phyloP scores from a whole-genome alignment of 2,329 filamentous ascomycete species.

The Tolypocladium guangdongense region DNA sequence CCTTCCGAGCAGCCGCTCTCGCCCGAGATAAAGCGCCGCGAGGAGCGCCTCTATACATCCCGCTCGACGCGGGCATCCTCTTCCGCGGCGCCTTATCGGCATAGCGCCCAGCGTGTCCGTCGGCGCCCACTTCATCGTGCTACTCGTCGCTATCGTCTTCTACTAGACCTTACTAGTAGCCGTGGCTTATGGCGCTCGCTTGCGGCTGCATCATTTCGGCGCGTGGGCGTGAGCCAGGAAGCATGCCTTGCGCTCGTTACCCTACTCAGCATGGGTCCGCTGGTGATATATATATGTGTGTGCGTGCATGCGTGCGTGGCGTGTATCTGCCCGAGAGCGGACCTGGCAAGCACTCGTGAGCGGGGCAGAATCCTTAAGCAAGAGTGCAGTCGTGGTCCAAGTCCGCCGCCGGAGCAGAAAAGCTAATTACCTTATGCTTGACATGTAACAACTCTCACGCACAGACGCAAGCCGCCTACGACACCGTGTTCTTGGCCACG shows the following conservation, averaged over 20 bases:
- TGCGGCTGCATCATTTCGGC: slow-evolving; percentile 51
- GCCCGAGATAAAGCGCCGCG: slow-evolving; percentile 46
- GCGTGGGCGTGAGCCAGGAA: slow-evolving; percentile 41
- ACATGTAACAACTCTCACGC: too few relatives aligned
- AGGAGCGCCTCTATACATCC: slow-evolving; percentile 64
- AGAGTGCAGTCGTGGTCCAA: too few relatives aligned
- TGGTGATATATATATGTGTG: background rate
- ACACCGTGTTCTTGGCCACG: slow-evolving; percentile 48
- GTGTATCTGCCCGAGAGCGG: too few relatives aligned
- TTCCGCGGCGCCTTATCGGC: slow-evolving; percentile 63
- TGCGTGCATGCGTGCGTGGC: background rate
- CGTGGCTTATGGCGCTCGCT: slow-evolving; percentile 45
- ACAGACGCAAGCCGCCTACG: slow-evolving; percentile 10
- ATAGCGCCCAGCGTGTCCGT: slow-evolving; percentile 74
- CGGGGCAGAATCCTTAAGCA: background rate
- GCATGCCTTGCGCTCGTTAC: background rate
- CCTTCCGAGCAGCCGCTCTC: slow-evolving; percentile 18
- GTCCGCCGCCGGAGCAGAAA: too few relatives aligned
- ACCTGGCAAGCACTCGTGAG: background rate
- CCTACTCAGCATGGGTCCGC: background rate
- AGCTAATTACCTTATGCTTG: too few relatives aligned
- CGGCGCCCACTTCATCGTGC: slow-evolving; percentile 65
- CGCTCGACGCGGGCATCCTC: slow-evolving; percentile 65
- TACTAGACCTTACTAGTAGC: slow-evolving; percentile 48
- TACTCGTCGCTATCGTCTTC: slow-evolving; percentile 68